A percentile compares a stretch with the other conserved stretches of the same genome.
phyloP scores from a whole-genome alignment of 2,329 filamentous ascomycete species.

The Fusarium devonianum region DNA sequence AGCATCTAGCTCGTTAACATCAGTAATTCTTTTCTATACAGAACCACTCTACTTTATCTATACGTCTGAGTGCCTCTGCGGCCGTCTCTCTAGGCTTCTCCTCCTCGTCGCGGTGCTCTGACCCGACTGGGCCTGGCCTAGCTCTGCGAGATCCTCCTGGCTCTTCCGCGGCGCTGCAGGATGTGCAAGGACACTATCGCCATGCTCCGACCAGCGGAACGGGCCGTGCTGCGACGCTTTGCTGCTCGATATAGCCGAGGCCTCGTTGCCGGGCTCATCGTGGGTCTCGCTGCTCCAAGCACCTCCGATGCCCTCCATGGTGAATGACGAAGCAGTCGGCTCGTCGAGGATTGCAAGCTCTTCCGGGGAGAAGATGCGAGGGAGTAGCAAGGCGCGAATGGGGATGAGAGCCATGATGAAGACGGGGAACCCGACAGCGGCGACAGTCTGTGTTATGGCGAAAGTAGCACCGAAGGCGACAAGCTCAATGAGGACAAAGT shows the following conservation, averaged over 20 bases:
- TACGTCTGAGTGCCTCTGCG: slow-evolving; percentile 12
- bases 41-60: slow-evolving; percentile 5
- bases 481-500: slow-evolving; percentile 73
- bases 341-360: slow-evolving; percentile 72
- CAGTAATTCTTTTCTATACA: neutral
- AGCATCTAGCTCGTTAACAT: neutral
- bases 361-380: slow-evolving; percentile 63
- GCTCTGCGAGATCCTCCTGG: slow-evolving; percentile 47
- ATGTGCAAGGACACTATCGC: slow-evolving; percentile 40
- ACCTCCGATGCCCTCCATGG: slow-evolving; percentile 78
- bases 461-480: slow-evolving; percentile 79
- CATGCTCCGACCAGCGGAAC: slow-evolving; percentile 12
- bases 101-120: slow-evolving; percentile 44
- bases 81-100: slow-evolving; percentile 37
- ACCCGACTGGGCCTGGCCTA: slow-evolving; percentile 42
- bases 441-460: slow-evolving; percentile 83
- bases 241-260: slow-evolving; percentile 16
- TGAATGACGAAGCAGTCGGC: slow-evolving; percentile 78
- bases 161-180: slow-evolving; percentile 43
- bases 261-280: slow-evolving; percentile 29
- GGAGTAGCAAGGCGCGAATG: slow-evolving; percentile 68
- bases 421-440: slow-evolving; percentile 81
- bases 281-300: slow-evolving; percentile 55
- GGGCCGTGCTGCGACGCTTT: slow-evolving; percentile 17
- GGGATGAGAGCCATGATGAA: slow-evolving; percentile 76